phyloP scores from a whole-genome alignment of 1,284 basidiomycete species.

The Coniferiporia sulphurascens region DNA sequence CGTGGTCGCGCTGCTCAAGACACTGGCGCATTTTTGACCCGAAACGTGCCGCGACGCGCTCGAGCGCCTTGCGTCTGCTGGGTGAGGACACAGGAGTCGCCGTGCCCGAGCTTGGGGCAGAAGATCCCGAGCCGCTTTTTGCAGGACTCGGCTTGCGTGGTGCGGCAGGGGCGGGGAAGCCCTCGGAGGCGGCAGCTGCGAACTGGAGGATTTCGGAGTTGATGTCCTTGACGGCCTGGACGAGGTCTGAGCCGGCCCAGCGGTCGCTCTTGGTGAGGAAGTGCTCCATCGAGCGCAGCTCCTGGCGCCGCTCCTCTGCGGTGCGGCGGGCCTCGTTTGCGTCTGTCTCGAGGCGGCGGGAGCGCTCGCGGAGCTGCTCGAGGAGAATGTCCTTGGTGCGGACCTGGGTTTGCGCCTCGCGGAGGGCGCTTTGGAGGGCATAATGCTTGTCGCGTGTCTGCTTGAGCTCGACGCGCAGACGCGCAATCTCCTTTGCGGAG shows the following conservation, averaged over 20 bases:
- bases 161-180: conserved; percentile 33
- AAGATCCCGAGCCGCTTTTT: too few relatives aligned
- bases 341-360: conserved; percentile 10
- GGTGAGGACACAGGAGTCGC: conserved; percentile 15
- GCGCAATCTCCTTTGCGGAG: conserved; percentile 14
- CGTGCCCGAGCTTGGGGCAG: too few relatives aligned
- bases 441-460: conserved; percentile 18
- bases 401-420: conserved; percentile 8
- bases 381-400: conserved; percentile 12
- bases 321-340: conserved; percentile 6
- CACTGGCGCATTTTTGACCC: conserved; percentile 55
- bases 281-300: conserved; percentile 50
- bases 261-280: conserved; percentile 68
- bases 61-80: conserved; percentile 43
- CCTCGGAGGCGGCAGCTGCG: conserved; percentile 65
- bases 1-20: conserved; percentile 56
- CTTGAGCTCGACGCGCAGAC: conserved; percentile 16
- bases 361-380: conserved; percentile 11
- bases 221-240: conserved; percentile 73
- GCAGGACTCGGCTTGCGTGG: background rate
- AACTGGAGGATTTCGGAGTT: conserved; percentile 75
- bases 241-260: conserved; percentile 71
- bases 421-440: conserved; percentile 11
- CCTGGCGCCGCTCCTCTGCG: conserved; percentile 36
- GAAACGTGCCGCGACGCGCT: conserved; percentile 53